Conservation (phyloP, 1,284 basidiomycete species). For the Cryptococcus sp. region DNA sequence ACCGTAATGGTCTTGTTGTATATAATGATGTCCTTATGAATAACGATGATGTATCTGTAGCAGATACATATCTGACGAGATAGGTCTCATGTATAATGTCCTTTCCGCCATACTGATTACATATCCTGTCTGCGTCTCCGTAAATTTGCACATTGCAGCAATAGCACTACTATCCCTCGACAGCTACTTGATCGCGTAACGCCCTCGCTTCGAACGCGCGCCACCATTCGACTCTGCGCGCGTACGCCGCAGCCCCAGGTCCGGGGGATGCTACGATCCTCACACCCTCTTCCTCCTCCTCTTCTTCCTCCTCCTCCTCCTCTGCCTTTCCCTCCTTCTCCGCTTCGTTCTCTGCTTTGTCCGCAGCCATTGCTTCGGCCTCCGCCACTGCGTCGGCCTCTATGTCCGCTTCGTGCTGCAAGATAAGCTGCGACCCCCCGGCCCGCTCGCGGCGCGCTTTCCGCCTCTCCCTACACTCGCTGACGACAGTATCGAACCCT, state of each 20-base stretch:
- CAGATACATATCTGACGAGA: too few species aligned
- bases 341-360: neutral
- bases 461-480: slow-evolving; percentile 27
- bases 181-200: neutral
- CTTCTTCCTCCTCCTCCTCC: slow-evolving; percentile 1
- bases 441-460: slow-evolving; percentile 8
- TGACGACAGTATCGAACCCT: slow-evolving; percentile 31
- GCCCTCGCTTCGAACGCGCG: slow-evolving; percentile 13
- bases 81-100: too few species aligned
- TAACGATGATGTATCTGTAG: too few species aligned
- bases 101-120: too few species aligned
- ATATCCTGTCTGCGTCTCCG: too few species aligned
- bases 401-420: slow-evolving; percentile 13
- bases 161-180: neutral
- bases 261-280: slow-evolving; percentile 30
- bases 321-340: slow-evolving; percentile 2
- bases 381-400: slow-evolving; percentile 8
- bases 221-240: slow-evolving; percentile 15
- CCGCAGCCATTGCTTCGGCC: slow-evolving; percentile 6
- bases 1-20: too few species aligned
- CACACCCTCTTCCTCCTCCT: slow-evolving; percentile 33
- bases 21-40: too few species aligned
- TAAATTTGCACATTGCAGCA: too few species aligned
- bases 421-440: slow-evolving; percentile 1
- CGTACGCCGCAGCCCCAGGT: slow-evolving; percentile 9